These are phyloP conservation scores for Botrytis cinerea DNA, from an alignment of 2,329 filamentous ascomycete genomes.

Conservation along the genomic window DNA sequence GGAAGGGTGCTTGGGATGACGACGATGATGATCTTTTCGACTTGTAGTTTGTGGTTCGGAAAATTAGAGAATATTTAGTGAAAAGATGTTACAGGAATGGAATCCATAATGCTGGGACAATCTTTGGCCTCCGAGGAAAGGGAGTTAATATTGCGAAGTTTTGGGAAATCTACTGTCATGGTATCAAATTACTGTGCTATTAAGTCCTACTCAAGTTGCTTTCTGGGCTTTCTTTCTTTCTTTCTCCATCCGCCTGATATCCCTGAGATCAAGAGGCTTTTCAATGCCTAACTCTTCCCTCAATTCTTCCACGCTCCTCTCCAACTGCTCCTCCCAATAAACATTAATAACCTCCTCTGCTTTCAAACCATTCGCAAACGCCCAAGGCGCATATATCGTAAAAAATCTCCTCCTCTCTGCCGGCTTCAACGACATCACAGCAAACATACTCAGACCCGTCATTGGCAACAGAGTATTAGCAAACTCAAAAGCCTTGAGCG, in stretches of 20 bases:
- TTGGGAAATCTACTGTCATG: conserved; percentile 1
- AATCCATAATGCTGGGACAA: background rate
- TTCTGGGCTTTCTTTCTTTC: conserved; percentile 66
- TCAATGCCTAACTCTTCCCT: conserved; percentile 78
- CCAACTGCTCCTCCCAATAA: conserved; percentile 95
- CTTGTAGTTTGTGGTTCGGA: conserved; percentile 39
- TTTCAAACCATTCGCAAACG: conserved; percentile 75
- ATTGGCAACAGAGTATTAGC: conserved; percentile 92
- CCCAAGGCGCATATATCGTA: conserved; percentile 83
- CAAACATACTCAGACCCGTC: conserved; percentile 84
- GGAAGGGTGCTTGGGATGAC: conserved; percentile 83
- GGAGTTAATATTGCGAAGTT: conserved; percentile 17
- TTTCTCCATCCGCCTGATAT: conserved; percentile 69
- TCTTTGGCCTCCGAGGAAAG: background rate
- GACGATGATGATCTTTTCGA: conserved; percentile 76
- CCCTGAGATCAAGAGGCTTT: conserved; percentile 81
- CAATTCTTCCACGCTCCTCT: conserved; percentile 77
- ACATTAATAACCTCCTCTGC: conserved; percentile 87
- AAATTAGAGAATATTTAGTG: background rate
- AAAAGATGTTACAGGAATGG: background rate
- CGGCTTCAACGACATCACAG: conserved; percentile 64
- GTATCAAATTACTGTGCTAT: conserved; percentile 33
- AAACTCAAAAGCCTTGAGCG: conserved; percentile 98
- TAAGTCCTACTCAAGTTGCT: conserved; percentile 32
- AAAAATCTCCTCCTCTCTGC: conserved; percentile 68